Evolutionary conservation across 306 rosid genomes (phyloP), one percentile per base, ranked within the genome.

Genomic region (Cyclanthera cordifolia): DNA sequence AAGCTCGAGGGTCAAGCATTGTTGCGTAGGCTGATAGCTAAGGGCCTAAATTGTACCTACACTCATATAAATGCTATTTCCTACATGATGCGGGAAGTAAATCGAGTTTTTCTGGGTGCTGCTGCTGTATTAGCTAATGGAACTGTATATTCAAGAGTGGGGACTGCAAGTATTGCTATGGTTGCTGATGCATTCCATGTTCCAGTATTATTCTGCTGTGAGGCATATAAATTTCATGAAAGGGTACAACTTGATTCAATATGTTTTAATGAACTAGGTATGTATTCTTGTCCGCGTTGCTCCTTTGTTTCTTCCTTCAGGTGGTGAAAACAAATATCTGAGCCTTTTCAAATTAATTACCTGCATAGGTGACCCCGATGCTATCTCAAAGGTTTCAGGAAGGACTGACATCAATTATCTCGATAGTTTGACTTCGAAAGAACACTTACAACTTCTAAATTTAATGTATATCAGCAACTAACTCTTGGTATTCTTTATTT

Each of bases 231-330:
- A 64, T 91, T 91, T 82, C 96, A 91, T 49, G 96, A 91, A 82
- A 86, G 97, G 77, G 97, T 91, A 63, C 97, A 83, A 74, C 97
- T 91, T 76, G 97, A 88, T 79, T 88, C 97, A 3, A 84, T 91
- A 72, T 88, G 97, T 77, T 91, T 79, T 57, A 91, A 91, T 13
- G 97, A 91, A 78, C 78, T 91, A 61, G 96, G 97, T 85, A 82
- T 20, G 76, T 66, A 74, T 74, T 75, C 45, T 65, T 63, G 34
- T 1, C 30, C 23, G 45, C 37, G 28, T 13, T 50, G 45, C 24
- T 7, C 43, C 46, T 52, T 56, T 19, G 37, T 65, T 76, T 59
- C 53, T 74, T 79, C 53, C 51, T 21, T 6, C 3, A 3, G 27
- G 25, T 19, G 15, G 46, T 27, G 19, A 9, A 27, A 4, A 9